A percentile compares a stretch with the other conserved stretches of the same genome.
Evolutionary conservation across 2,329 filamentous ascomycete species (phyloP).

Genomic region (Ophidiomyces ophidiicola): DNA sequence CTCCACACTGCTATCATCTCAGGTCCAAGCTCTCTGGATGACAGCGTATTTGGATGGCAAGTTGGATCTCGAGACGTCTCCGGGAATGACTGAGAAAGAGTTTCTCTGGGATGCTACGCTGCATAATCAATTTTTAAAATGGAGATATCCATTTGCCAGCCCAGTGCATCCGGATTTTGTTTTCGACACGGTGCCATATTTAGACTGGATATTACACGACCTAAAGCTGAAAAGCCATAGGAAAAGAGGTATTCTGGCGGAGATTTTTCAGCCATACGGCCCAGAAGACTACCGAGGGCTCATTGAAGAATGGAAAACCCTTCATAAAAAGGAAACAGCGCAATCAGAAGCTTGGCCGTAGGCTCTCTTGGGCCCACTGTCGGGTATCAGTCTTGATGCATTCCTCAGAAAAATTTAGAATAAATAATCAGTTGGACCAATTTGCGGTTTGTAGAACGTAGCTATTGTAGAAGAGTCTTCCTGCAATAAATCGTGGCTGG

Average conservation of each 20-base stretch:
- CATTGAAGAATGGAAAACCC: conserved; percentile 30
- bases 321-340: no score
- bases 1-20: conserved; percentile 27
- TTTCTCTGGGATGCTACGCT: conserved; percentile 48
- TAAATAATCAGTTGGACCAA: no score
- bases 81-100: conserved; percentile 20
- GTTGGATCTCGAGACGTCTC: conserved; percentile 27
- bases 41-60: conserved; percentile 50
- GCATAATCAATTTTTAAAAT: conserved; percentile 55
- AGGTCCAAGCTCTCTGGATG: conserved; percentile 48
- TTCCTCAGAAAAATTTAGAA: no score
- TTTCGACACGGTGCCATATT: conserved; percentile 63
- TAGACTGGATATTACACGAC: conserved; percentile 56
- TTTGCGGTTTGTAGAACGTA: no score
- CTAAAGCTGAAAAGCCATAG: conserved; percentile 44
- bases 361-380: no score
- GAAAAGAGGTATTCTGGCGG: conserved; percentile 25
- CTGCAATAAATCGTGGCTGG: no score
- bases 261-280: conserved; percentile 30
- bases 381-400: no score
- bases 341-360: no score
- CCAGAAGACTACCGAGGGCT: conserved; percentile 32
- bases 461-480: no score
- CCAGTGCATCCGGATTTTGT: conserved; percentile 47
- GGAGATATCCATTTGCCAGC: conserved; percentile 52